Evolutionary conservation across 306 rosid genomes (phyloP), one percentile per base, ranked within the genome.

Genomic region (Citrullus colocynthis): DNA sequence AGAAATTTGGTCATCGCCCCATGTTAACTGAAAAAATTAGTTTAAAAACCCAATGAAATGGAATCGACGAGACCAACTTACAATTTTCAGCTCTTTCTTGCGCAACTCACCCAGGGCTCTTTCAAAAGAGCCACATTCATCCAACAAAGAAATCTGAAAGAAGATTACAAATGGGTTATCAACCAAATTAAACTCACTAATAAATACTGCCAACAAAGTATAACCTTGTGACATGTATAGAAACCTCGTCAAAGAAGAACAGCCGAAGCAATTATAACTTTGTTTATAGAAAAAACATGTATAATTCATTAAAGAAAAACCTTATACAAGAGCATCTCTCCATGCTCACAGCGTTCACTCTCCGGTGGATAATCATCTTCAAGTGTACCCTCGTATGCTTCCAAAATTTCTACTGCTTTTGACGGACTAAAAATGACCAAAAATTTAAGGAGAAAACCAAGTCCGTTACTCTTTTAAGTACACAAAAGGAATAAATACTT

Each of bases 291-390:
- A 13, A 45, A 45, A 12, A 44, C 34, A 14, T 44, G 1, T 70
- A 28, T 36, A 37, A 39, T 32, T 32, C 36, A 32, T 32, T 32
- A 63, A 70, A 37, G 52, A 77, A 67, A 81, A 86, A 95, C 99
- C 97, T 95, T 95, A 56, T 90, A 95, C 59, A 95, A 83, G 76
- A 95, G 92, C 99, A 95, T 95, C 86, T 92, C 99, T 80, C 97
- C 99, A 81, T 95, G 99, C 86, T 95, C 99, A 63, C 91, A 90
- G 66, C 99, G 96, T 80, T 95, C 99, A 88, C 91, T 89, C 16
- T 90, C 97, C 17, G 97, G 97, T 86, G 97, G 99, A 81, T 89
- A 74, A 86, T 92, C 97, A 80, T 92, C 97, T 87, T 95, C 99
- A 49, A 95, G 87, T 4, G 99, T 95, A 72, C 99, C 99, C 83